Base-by-base conservation (phyloP, 2,329 filamentous ascomycete species). In the Colletotrichum truncatum region DNA sequence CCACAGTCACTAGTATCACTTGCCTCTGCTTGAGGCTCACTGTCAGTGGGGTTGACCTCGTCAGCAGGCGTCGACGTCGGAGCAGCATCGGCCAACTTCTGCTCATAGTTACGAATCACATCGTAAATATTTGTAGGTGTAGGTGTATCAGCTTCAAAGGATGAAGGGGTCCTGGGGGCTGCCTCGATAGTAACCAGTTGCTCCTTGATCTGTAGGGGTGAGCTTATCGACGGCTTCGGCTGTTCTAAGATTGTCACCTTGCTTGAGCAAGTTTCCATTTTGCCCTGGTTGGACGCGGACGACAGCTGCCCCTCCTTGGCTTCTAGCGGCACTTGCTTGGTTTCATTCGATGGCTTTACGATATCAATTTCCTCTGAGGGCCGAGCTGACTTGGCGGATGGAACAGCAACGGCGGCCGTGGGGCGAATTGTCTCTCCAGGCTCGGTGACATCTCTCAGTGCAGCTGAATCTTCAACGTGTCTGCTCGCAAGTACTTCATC, bases 111-210 rank as follows among this genome's bases (percentile, higher is more conserved):
- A 11, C 64, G 59, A 36, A 68, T 67, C 11, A 67, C 64, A 18
- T 68, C 64, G 39, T 65, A 67, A 8, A 64, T 67, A 14, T 67
- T 65, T 10, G 63, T 65, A 12, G 63, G 63, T 14, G 63, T 65
- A 2, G 49, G 63, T 8, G 57, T 63, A 23, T 43, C 59, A 23
- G 51, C 34, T n/a, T 26, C 57, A 38, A 53, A n/a, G 10, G 58
- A 34, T 8, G 52, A 26, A 11, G 34, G 32, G 11, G 41, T 36
- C 28, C 38, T 43, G 3, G 63, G 57, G 18, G 23, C 23, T 12
- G 28, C 41, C 28, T 51, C 43, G 10, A 63, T 36, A 23, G 49
- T 65, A 18, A 65, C 12, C 5, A 65, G 28, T 18, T 65, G 63
- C 9, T 65, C 63, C 41, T 36, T 62, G 11, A 56, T 63, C 10